Evolutionary conservation across 192 early-diverging fungal species (phyloP).

Genomic region (Coemansia sp.): DNA sequence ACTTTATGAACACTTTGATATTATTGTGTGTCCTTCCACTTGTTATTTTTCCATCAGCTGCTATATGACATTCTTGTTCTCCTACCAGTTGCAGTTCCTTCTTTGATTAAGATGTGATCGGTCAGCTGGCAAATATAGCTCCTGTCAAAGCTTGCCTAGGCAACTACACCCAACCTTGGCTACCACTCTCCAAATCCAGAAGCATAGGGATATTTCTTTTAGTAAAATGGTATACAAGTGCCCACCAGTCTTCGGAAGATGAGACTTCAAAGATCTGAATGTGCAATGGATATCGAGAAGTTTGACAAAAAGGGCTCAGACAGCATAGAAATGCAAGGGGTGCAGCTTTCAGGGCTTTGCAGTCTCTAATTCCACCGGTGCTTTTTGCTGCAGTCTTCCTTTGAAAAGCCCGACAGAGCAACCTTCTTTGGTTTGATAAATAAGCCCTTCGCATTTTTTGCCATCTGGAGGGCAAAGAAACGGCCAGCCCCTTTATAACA

Average conservation of each 20-base stretch:
- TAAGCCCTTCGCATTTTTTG: neutral
- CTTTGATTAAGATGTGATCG: neutral
- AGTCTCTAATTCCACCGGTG: too few relatives aligned
- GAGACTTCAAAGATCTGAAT: neutral
- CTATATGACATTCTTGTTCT: neutral
- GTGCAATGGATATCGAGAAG: neutral
- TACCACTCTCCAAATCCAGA: neutral
- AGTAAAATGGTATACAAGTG: neutral
- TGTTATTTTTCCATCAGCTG: neutral
- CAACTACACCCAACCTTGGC: neutral
- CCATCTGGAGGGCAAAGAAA: neutral
- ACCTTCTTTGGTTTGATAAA: conserved; percentile 11
- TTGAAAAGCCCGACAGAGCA: neutral
- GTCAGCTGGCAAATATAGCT: neutral
- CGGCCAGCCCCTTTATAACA: neutral
- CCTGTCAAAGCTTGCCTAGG: neutral
- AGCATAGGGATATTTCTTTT: neutral
- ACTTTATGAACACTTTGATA: neutral
- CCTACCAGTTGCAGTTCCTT: neutral
- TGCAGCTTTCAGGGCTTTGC: too few relatives aligned
- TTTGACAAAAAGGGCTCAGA: neutral
- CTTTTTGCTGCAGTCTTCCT: neutral
- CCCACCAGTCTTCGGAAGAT: neutral
- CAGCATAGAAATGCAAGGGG: neutral
- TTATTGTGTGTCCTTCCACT: neutral